Conservation (phyloP, 2,329 filamentous ascomycete genomes). For the Calcarisporium arbuscula region DNA sequence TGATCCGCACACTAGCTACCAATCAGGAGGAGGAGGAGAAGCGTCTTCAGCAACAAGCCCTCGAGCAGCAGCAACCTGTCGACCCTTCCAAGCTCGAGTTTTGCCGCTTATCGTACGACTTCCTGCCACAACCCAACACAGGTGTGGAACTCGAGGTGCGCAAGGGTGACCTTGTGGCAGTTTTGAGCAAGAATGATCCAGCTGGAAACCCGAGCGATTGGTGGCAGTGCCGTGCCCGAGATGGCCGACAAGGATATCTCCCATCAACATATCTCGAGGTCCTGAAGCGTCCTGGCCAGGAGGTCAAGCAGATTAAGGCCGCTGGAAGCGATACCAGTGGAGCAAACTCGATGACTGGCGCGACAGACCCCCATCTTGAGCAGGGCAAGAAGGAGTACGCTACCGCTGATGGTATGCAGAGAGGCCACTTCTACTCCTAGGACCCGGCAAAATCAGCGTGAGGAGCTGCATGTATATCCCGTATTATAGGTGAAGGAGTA, state of each 20-base stretch:
- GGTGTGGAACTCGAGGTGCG: constrained; percentile 81
- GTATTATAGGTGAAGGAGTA: no score
- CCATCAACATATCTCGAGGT: constrained; percentile 87
- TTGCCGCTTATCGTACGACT: constrained; percentile 91
- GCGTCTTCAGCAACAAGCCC: constrained; percentile 44
- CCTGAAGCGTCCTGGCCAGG: constrained; percentile 45
- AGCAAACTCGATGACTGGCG: constrained; percentile 44
- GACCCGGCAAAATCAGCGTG: no score
- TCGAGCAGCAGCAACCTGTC: constrained; percentile 49
- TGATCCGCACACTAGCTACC: constrained; percentile 78
- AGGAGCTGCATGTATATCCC: not conserved
- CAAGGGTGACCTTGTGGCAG: constrained; percentile 92
- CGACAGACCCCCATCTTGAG: constrained; percentile 25
- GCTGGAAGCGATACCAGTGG: constrained; percentile 39
- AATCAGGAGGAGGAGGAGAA: constrained; percentile 78
- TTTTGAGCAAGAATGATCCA: constrained; percentile 87
- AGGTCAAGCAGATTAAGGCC: constrained; percentile 46
- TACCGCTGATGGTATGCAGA: constrained; percentile 49
- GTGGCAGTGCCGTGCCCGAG: constrained; percentile 91
- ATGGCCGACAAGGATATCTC: constrained; percentile 86
- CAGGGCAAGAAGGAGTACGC: constrained; percentile 46
- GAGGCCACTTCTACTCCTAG: constrained; percentile 52
- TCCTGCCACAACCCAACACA: constrained; percentile 67
- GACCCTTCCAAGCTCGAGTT: constrained; percentile 93
- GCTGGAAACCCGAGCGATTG: constrained; percentile 89